These are phyloP conservation scores for Oldenlandia corymbosa DNA, from an alignment of 257 asterid species.

Conservation along the genomic window DNA sequence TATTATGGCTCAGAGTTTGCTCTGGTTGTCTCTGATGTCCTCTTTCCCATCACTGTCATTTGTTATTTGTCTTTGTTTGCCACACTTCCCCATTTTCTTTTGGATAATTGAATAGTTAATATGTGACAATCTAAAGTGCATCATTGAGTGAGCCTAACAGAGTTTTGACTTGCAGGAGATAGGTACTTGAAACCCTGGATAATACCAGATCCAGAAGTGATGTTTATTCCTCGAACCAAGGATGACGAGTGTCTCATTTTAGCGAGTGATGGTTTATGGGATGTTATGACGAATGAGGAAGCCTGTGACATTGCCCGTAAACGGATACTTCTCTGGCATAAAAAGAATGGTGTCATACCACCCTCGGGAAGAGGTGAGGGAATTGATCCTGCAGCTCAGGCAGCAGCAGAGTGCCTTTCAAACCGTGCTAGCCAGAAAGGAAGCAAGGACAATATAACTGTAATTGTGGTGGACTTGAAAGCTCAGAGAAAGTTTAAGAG, in stretches of 20 bases:
- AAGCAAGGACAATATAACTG: conserved; percentile 80
- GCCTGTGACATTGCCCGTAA: conserved; percentile 81
- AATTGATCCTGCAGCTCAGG: conserved; percentile 88
- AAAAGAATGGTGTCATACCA: conserved; percentile 40
- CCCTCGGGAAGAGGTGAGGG: conserved; percentile 63
- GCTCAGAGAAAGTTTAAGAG: conserved; percentile 63
- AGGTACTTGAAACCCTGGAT: conserved; percentile 88
- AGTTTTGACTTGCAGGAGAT: conserved; percentile 52
- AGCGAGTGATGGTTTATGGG: conserved; percentile 97
- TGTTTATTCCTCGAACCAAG: conserved; percentile 55
- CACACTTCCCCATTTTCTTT: neutral
- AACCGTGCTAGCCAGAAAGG: conserved; percentile 86
- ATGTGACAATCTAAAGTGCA: neutral
- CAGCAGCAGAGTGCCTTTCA: conserved; percentile 82
- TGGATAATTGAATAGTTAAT: neutral
- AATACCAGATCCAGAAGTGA: conserved; percentile 86
- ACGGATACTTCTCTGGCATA: conserved; percentile 72
- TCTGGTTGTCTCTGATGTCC: neutral
- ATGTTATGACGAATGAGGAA: conserved; percentile 83
- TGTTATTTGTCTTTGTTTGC: neutral
- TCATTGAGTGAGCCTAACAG: neutral
- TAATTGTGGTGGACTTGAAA: conserved; percentile 80
- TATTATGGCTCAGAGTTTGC: neutral
- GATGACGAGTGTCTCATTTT: conserved; percentile 79
- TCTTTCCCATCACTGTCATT: neutral